Conservation (phyloP, 768 basidiomycete species). For the Rossbeevera mucosa region DNA sequence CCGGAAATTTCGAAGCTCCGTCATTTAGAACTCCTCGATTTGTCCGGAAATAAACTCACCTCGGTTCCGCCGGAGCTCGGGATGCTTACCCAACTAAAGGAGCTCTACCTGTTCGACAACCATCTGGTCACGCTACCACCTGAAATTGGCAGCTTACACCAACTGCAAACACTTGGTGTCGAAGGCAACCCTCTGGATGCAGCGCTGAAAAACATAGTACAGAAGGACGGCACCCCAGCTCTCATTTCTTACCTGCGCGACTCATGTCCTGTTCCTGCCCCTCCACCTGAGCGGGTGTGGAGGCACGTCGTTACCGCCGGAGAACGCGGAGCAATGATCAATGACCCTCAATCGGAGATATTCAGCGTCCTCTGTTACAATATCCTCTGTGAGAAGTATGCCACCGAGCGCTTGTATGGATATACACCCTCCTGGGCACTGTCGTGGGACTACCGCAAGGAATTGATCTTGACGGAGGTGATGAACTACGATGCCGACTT, state of each 20-base stretch:
- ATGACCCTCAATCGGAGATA: conserved; percentile 68
- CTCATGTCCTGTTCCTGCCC: conserved; percentile 74
- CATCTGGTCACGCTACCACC: conserved; percentile 77
- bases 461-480: conserved; percentile 81
- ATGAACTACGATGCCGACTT: conserved; percentile 81
- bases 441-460: conserved; percentile 91
- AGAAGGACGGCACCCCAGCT: conserved; percentile 91
- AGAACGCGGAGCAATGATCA: conserved; percentile 54
- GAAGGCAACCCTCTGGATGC: conserved; percentile 95
- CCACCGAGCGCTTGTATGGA: conserved; percentile 85
- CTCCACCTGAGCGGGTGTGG: conserved; percentile 82
- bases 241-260: conserved; percentile 91
- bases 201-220: conserved; percentile 70
- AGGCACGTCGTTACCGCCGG: conserved; percentile 53
- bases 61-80: conserved; percentile 84
- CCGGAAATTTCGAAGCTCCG: conserved; percentile 79
- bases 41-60: conserved; percentile 81
- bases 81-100: conserved; percentile 83
- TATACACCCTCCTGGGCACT: conserved; percentile 98
- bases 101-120: conserved; percentile 95
- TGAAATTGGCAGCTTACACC: conserved; percentile 87
- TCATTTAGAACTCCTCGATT: conserved; percentile 84
- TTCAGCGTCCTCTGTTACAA: conserved; percentile 88
- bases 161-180: conserved; percentile 87
- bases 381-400: conserved; percentile 88